A percentile compares a stretch with the other conserved stretches of the same genome.
phyloP scores from a whole-genome alignment of 140 eudicot species.

The Cichorium intybus region DNA sequence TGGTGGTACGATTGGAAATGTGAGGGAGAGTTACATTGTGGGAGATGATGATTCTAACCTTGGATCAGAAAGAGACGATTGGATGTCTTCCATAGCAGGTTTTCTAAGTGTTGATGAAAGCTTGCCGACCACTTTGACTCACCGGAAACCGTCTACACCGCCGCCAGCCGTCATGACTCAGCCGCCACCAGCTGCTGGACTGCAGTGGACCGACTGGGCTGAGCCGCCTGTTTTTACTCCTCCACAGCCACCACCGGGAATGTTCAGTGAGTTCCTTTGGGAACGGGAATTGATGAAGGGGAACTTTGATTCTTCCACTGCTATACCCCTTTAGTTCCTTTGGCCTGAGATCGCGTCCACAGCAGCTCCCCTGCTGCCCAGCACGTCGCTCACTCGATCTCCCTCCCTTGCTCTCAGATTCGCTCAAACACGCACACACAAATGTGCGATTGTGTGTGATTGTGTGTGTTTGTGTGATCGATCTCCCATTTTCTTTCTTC shows the following conservation, averaged over 20 bases:
- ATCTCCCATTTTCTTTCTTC: no score
- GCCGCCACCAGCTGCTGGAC: slow-evolving; percentile 22
- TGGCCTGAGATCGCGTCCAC: no score
- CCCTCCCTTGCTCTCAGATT: no score
- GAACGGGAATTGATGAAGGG: no score
- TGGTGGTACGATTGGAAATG: not conserved
- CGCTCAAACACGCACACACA: no score
- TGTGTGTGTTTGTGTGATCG: no score
- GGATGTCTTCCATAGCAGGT: slow-evolving; percentile 23
- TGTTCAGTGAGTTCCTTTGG: no score
- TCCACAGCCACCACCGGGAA: slow-evolving; percentile 22
- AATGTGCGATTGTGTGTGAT: no score
- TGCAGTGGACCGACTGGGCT: slow-evolving; percentile 17
- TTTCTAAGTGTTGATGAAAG: slow-evolving; percentile 27
- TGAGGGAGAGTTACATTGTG: slow-evolving; percentile 4
- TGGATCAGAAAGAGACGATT: not conserved
- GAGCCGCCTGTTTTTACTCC: slow-evolving; percentile 21
- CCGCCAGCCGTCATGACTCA: slow-evolving; percentile 4
- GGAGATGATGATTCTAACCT: slow-evolving; percentile 18
- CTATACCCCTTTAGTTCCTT: no score
- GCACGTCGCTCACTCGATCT: no score
- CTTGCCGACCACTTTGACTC: slow-evolving; percentile 20
- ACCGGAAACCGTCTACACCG: slow-evolving; percentile 11
- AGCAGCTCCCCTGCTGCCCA: no score
- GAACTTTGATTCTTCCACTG: no score